These are phyloP conservation scores for Paramecium octaurelia DNA, from an alignment of 73 alveolate species.

Conservation along the genomic window DNA sequence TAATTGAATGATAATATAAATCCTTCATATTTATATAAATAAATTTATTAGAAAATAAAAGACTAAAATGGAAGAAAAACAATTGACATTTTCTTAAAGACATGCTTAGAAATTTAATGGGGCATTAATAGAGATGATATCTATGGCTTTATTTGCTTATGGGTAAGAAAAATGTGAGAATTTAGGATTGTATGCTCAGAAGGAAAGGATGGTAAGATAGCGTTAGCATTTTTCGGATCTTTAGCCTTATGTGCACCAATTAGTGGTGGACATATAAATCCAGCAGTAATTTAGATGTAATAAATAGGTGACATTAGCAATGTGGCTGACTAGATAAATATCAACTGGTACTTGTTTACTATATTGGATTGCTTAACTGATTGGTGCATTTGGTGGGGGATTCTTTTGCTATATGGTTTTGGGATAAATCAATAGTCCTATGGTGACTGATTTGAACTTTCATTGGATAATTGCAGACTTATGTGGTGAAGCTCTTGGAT, in stretches of 20 bases:
- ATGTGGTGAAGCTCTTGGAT: slow-evolving; percentile 33
- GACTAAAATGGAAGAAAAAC: neutral
- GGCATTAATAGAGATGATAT: slow-evolving; percentile 12
- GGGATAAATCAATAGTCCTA: slow-evolving; percentile 42
- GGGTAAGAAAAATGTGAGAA: neutral
- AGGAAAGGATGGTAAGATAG: slow-evolving; percentile 28
- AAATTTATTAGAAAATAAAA: neutral
- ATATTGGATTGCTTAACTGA: slow-evolving; percentile 49
- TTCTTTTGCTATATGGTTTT: slow-evolving; percentile 19
- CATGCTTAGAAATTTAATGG: neutral
- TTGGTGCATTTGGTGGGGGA: slow-evolving; percentile 48
- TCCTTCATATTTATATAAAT: neutral
- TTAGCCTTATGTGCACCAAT: slow-evolving; percentile 47
- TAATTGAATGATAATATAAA: neutral
- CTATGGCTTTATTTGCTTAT: slow-evolving; percentile 37
- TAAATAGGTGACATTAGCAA: slow-evolving; percentile 30
- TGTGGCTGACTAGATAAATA: slow-evolving; percentile 29
- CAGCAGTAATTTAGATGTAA: neutral
- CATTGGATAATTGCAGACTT: slow-evolving; percentile 43
- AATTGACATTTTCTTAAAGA: neutral
- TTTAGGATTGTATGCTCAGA: slow-evolving; percentile 34
- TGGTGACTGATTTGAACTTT: slow-evolving; percentile 29
- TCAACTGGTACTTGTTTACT: neutral
- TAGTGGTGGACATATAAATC: slow-evolving; percentile 52
- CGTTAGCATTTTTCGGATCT: slow-evolving; percentile 49